Percentiles rank a stretch among this genome's conserved stretches.
These are phyloP conservation scores for Wickerhamiella kurtzmanii DNA, from an alignment of 805 yeast species.

Conservation along the genomic window DNA sequence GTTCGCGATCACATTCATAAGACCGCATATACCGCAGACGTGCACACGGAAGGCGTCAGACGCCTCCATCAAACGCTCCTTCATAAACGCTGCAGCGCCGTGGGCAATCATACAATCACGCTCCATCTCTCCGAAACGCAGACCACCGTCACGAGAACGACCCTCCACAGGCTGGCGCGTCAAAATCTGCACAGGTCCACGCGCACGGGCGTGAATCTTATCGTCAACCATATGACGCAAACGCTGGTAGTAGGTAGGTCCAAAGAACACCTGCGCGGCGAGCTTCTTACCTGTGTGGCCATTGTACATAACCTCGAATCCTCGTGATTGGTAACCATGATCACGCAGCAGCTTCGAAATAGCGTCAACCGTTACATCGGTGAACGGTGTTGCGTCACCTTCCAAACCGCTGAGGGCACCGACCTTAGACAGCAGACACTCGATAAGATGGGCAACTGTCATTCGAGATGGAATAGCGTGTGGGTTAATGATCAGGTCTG, in stretches of 20 bases:
- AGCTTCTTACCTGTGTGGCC: slow-evolving; percentile 98
- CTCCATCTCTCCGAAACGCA: slow-evolving; percentile 99
- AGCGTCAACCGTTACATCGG: slow-evolving; percentile 96
- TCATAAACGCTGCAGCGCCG: slow-evolving; percentile 96
- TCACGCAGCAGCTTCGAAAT: slow-evolving; percentile 83
- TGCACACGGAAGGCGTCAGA: slow-evolving; percentile 98
- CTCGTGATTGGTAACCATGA: slow-evolving; percentile 95
- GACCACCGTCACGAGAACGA: slow-evolving; percentile 98
- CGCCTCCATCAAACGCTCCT: slow-evolving; percentile 97
- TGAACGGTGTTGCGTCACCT: slow-evolving; percentile 99
- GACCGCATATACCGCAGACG: slow-evolving; percentile 95
- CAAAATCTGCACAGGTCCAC: slow-evolving; percentile 96
- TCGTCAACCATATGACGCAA: slow-evolving; percentile 99
- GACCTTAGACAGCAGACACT: slow-evolving; percentile 90
- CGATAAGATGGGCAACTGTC: slow-evolving; percentile 99
- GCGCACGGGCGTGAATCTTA: slow-evolving; percentile 96
- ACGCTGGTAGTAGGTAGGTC: slow-evolving; percentile 99
- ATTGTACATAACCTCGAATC: slow-evolving; percentile 96
- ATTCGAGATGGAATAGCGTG: slow-evolving; percentile 99
- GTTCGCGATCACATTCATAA: slow-evolving; percentile 96
- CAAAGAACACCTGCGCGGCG: slow-evolving; percentile 97
- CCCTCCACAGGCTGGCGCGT: slow-evolving; percentile 99
- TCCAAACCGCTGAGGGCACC: slow-evolving; percentile 90
- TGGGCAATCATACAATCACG: slow-evolving; percentile 99
- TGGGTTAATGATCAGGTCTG: slow-evolving; percentile 94